Evolutionary conservation across 768 basidiomycete species (phyloP).

Genomic region (Suillus subalutaceus): DNA sequence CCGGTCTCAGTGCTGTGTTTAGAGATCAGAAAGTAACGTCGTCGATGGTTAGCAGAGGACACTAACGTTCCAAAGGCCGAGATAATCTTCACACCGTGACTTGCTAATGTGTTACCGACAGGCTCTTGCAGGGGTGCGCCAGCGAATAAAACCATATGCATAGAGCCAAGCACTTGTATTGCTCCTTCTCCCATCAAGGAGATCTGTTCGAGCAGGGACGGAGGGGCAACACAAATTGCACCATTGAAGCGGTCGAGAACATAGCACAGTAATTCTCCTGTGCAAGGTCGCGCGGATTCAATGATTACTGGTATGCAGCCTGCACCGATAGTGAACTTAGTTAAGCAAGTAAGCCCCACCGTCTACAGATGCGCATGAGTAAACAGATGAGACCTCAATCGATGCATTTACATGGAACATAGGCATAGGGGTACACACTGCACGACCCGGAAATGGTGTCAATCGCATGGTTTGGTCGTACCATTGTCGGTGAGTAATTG

Average conservation of each 20-base stretch:
- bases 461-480: neutral
- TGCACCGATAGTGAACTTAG: neutral
- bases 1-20: neutral
- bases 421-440: neutral
- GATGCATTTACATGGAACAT: neutral
- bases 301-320: neutral
- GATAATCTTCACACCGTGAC: neutral
- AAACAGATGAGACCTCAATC: neutral
- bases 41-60: neutral
- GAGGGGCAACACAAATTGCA: neutral
- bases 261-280: neutral
- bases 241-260: neutral
- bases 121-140: neutral
- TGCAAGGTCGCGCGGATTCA: neutral
- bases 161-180: neutral
- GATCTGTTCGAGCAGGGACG: neutral
- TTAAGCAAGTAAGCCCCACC: neutral
- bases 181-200: constrained; percentile 1
- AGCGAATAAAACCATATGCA: neutral
- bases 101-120: neutral
- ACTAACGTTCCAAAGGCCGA: neutral
- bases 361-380: neutral
- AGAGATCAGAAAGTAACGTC: neutral
- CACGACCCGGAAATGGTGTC: neutral
- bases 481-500: neutral